These are phyloP conservation scores for Thinopyrum elongatum DNA, from an alignment of 176 grass and related monocot species.

Conservation along the genomic window DNA sequence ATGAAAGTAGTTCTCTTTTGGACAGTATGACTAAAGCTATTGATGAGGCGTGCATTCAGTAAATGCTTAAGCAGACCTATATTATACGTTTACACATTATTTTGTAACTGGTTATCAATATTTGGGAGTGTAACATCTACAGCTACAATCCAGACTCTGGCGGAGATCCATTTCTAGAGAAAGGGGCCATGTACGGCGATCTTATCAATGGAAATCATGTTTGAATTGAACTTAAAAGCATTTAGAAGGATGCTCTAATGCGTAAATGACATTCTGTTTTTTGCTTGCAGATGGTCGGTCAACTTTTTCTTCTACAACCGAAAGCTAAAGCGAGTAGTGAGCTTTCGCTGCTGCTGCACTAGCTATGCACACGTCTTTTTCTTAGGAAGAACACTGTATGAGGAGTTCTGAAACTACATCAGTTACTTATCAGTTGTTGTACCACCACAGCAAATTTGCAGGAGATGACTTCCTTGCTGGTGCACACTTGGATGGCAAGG, in stretches of 20 bases:
- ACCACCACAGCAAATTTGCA: constrained; percentile 52
- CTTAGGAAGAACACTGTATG: not conserved
- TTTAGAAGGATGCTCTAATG: no score
- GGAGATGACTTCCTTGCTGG: constrained; percentile 58
- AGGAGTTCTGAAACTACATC: not conserved
- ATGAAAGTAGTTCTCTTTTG: constrained; percentile 63
- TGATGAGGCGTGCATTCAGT: constrained; percentile 59
- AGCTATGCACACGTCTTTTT: constrained; percentile 41
- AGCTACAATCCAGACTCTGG: constrained; percentile 89
- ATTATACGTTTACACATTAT: not conserved
- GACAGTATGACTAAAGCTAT: constrained; percentile 88
- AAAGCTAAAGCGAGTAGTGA: constrained; percentile 87
- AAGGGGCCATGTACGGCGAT: constrained; percentile 71
- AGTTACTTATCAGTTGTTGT: not conserved
- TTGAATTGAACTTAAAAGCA: not conserved
- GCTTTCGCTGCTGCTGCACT: constrained; percentile 75
- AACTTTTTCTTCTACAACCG: constrained; percentile 95
- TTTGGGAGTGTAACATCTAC: constrained; percentile 84
- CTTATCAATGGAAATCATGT: not conserved
- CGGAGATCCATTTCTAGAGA: constrained; percentile 71
- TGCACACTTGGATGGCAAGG: constrained; percentile 37
- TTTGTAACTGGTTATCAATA: constrained; percentile 72
- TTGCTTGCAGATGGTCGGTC: constrained; percentile 74
- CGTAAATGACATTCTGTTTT: no score
- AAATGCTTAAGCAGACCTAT: not conserved